Evolutionary conservation across 345 rosid species (phyloP).

Genomic region (Syzygium grande): DNA sequence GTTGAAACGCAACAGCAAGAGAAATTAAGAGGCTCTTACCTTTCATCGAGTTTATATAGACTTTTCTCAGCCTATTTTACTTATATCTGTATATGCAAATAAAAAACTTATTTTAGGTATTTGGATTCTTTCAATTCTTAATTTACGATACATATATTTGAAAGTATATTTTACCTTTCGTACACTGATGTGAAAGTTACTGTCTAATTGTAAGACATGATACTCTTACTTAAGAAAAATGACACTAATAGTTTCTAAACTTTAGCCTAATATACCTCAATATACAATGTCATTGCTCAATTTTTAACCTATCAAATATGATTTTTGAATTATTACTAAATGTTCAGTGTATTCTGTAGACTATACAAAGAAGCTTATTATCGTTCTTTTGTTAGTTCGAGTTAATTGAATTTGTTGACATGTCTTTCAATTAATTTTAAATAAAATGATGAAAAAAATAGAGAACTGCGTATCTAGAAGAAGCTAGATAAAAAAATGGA

Average conservation of each 20-base stretch:
- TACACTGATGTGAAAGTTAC: background rate
- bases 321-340: background rate
- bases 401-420: background rate
- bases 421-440: background rate
- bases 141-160: background rate
- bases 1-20: background rate
- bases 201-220: background rate
- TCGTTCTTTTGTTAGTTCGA: background rate
- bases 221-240: background rate
- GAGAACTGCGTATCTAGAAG: background rate
- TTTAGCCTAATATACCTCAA: background rate
- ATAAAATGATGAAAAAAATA: background rate
- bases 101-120: background rate
- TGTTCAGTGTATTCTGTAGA: background rate
- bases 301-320: background rate
- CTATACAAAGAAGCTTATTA: background rate
- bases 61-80: background rate
- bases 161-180: background rate
- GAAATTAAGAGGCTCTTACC: background rate
- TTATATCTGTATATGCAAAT: background rate
- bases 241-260: background rate
- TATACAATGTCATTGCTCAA: background rate
- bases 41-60: background rate
- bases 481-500: background rate
- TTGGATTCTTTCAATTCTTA: background rate